A percentile compares a stretch with the other conserved stretches of the same genome.
Conservation (phyloP, 768 basidiomycete genomes). For the Pisolithus tinctorius region DNA sequence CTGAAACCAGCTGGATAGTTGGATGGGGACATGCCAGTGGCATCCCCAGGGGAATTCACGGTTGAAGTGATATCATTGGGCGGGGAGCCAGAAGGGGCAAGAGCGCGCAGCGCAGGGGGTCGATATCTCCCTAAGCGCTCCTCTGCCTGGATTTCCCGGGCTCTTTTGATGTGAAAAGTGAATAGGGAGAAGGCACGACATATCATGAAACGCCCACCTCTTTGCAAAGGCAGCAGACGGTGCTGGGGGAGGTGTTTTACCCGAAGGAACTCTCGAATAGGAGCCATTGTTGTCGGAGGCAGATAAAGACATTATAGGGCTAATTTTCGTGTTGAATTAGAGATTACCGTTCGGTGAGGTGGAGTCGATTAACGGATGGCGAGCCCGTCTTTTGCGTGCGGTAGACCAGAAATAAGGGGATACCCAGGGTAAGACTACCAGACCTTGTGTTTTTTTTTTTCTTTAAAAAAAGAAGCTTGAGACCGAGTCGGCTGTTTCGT, state of each 20-base stretch:
- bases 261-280: conserved; percentile 77
- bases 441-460: conserved; percentile 1
- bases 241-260: conserved; percentile 86
- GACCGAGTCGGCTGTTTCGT: conserved; percentile 12
- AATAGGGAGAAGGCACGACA: conserved; percentile 11
- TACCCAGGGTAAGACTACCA: conserved; percentile 11
- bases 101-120: conserved; percentile 69
- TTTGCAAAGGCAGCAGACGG: conserved; percentile 87
- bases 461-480: conserved; percentile 7
- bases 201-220: conserved; percentile 43
- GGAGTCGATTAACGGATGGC: conserved; percentile 28
- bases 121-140: conserved; percentile 68
- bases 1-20: conserved; percentile 84
- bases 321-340: conserved; percentile 58
- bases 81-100: conserved; percentile 65
- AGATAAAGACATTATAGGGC: conserved; percentile 88
- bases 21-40: conserved; percentile 54
- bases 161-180: conserved; percentile 37
- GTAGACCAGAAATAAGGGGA: conserved; percentile 18
- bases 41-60: conserved; percentile 52
- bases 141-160: conserved; percentile 79
- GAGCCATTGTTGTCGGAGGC: conserved; percentile 74
- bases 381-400: conserved; percentile 26
- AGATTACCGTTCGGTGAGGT: conserved; percentile 53
- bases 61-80: conserved; percentile 61